A percentile compares a stretch with the other conserved stretches of the same genome.
Evolutionary conservation across 768 basidiomycete genomes (phyloP).

Genomic region (Mrakia blollopis): DNA sequence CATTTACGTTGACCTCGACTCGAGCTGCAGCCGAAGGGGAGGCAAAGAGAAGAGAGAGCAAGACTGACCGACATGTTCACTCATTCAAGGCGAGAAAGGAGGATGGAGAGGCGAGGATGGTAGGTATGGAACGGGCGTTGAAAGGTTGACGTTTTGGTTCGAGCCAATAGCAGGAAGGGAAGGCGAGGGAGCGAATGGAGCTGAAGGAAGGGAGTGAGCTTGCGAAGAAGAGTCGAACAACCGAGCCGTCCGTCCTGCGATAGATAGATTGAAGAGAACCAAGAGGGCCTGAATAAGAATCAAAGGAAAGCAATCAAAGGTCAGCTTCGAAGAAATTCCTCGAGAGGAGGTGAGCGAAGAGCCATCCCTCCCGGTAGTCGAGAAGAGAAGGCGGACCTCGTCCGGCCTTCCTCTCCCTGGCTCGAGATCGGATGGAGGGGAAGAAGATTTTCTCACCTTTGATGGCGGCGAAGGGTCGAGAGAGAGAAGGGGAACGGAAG

Average conservation of each 20-base stretch:
- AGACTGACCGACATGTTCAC: slow-evolving; percentile 24
- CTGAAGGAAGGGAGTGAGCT: not conserved
- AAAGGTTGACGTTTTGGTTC: too few species aligned
- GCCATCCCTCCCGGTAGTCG: not conserved
- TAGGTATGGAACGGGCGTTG: not conserved
- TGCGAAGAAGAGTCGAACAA: not conserved
- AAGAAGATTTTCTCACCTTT: too few species aligned
- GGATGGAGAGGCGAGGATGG: not conserved
- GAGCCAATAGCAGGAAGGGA: not conserved
- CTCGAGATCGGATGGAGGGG: too few species aligned
- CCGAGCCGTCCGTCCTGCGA: not conserved
- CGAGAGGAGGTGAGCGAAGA: not conserved
- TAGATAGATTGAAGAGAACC: not conserved
- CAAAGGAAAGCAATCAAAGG: not conserved
- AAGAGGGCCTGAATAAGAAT: not conserved
- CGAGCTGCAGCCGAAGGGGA: not conserved
- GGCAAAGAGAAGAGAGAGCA: too few species aligned
- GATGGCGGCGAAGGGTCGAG: too few species aligned
- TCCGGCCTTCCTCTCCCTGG: too few species aligned
- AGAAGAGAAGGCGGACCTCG: too few species aligned
- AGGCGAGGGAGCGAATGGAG: not conserved
- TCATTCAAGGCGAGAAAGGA: not conserved
- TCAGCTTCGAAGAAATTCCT: not conserved
- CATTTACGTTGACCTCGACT: not conserved
- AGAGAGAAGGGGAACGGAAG: not conserved